phyloP scores from a whole-genome alignment of 2,329 filamentous ascomycete genomes.

The Chaetoscypha palmicola region DNA sequence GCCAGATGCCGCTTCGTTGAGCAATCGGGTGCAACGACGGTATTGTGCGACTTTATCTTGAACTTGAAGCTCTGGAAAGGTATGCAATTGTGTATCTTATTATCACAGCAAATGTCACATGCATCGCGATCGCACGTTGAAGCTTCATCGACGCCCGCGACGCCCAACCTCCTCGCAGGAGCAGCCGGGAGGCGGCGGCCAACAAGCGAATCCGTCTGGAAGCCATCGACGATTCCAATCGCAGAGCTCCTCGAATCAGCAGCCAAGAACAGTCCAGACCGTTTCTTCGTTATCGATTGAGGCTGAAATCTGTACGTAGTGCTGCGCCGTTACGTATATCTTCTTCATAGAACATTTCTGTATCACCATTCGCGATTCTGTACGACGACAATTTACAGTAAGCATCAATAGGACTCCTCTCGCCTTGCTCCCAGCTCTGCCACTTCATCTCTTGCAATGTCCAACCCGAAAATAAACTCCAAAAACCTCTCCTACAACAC shows the following conservation, averaged over 20 bases:
- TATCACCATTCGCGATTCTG: no score
- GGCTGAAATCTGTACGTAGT: no score
- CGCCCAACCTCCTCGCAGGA: background rate
- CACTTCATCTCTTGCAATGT: background rate
- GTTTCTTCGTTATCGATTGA: slow-evolving; percentile 14
- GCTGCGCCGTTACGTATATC: no score
- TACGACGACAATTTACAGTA: background rate
- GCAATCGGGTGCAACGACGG: no score
- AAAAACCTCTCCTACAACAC: slow-evolving; percentile 63
- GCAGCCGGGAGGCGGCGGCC: background rate
- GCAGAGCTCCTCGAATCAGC: slow-evolving; percentile 1
- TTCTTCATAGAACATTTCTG: background rate
- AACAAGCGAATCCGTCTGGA: background rate
- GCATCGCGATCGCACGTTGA: no score
- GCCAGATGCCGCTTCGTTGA: slow-evolving; percentile 1
- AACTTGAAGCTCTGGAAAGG: background rate
- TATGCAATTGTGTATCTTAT: background rate
- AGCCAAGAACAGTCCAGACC: slow-evolving; percentile 1
- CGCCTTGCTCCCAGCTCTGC: background rate
- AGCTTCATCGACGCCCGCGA: background rate
- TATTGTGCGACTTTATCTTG: background rate
- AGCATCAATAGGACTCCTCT: background rate
- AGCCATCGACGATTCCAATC: background rate
- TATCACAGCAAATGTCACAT: no score
- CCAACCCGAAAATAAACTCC: slow-evolving; percentile 53